Conservation (phyloP, 1,284 basidiomycete species). For the Irpex lacteus region DNA sequence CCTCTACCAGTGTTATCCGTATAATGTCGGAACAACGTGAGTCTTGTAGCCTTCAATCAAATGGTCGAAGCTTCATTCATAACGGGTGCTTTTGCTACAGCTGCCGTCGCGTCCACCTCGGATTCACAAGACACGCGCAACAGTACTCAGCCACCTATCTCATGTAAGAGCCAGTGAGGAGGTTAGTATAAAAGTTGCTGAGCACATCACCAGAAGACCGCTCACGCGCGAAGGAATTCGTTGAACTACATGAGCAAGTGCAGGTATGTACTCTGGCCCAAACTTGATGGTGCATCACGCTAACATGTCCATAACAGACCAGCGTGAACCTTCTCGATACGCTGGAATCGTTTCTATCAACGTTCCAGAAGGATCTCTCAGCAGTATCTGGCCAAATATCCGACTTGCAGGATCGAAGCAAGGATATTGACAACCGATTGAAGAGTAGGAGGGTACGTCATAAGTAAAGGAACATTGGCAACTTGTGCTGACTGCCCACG, state of each 20-base stretch:
- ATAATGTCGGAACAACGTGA: neutral
- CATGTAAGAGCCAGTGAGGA: neutral
- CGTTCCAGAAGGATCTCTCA: slow-evolving; percentile 92
- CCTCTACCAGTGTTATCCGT: neutral
- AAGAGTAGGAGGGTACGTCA: slow-evolving; percentile 74
- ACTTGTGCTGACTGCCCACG: neutral
- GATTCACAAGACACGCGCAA: neutral
- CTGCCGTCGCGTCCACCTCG: neutral
- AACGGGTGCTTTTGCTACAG: neutral
- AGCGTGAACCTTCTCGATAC: slow-evolving; percentile 80
- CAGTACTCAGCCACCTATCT: neutral
- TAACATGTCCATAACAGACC: slow-evolving; percentile 42
- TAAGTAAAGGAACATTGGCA: neutral
- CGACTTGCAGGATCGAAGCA: slow-evolving; percentile 86
- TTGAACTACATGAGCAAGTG: slow-evolving; percentile 84
- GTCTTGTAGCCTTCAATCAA: neutral
- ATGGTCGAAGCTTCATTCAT: neutral
- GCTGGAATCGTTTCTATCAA: slow-evolving; percentile 87
- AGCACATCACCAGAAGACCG: slow-evolving; percentile 25
- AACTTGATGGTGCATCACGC: slow-evolving; percentile 6
- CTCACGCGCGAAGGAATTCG: slow-evolving; percentile 62
- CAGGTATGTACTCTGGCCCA: slow-evolving; percentile 35
- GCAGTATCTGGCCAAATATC: slow-evolving; percentile 95
- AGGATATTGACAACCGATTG: slow-evolving; percentile 84
- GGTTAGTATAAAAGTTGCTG: neutral